Base-by-base conservation (phyloP, 2,329 filamentous ascomycete genomes). In the Amesomyces nigricolor region DNA sequence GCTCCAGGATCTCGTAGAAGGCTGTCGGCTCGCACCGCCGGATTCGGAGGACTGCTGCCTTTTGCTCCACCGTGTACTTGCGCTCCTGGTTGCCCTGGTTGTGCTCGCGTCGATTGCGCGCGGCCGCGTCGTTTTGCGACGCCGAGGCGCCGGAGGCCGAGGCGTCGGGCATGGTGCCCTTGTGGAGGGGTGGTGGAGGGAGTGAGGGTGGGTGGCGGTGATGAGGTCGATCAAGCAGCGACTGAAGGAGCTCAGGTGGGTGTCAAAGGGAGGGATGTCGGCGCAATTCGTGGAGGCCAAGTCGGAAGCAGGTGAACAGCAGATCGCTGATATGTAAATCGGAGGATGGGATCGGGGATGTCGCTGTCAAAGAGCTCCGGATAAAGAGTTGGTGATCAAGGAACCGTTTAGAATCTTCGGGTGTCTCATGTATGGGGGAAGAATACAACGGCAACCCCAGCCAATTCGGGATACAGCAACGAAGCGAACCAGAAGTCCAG, bases 1-100 rank as follows among this genome's bases (percentile, higher is more conserved):
- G 76, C 60, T 87, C 84, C 47, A 99, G 75, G 64, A 99, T 97
- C 70, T 97, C 94, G 76, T 99, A 99, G 73, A 95, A 99, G 16
- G 89, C 89, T 4, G 91, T 96, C 19, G 88, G 76, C 39, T 80
- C 78, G 74, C 94, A 99, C 75, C 81, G 83, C 62, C 89, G 85
- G 69, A 99, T 94, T 62, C 94, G 84, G 65, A 95, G 75, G 32
- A 99, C 94, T 26, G 92, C 92, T 2, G 88, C 86, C 71, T 95
- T 94, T 69, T 99, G 94, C 65, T 96, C 91, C 30, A 82, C 77
- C 1, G 94, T 99, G 73, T 85, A 96, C 68, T 88, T 81, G 64
- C 89, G 85, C 57, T 83, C 83, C 63, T 86, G 82, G 71, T 86
- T 87, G 62, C 87, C 87, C 69, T 91, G 87, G 69, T 89, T 86